These are phyloP conservation scores for Xylaria venustula DNA, from an alignment of 495 filamentous ascomycete species.

Conservation along the genomic window DNA sequence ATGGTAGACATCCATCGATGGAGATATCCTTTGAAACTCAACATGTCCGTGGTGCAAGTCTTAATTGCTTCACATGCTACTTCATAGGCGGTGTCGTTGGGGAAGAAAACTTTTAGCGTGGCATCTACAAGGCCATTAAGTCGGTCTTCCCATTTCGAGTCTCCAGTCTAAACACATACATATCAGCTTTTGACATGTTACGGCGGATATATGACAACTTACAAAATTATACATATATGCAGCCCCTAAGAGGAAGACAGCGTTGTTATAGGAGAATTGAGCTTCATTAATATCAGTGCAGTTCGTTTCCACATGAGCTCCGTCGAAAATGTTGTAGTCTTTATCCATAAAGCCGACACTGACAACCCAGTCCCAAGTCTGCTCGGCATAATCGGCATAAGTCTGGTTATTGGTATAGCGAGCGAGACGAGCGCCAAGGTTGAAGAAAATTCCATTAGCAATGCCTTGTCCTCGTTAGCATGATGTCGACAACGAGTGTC, in stretches of 20 bases:
- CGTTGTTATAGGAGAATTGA: slow-evolving; percentile 76
- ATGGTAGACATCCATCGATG: slow-evolving; percentile 75
- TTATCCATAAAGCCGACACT: slow-evolving; percentile 60
- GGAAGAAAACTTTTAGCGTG: slow-evolving; percentile 57
- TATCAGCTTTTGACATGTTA: background rate
- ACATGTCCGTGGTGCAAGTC: slow-evolving; percentile 70
- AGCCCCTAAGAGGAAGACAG: slow-evolving; percentile 67
- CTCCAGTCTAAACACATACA: slow-evolving; percentile 15
- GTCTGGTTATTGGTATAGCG: slow-evolving; percentile 75
- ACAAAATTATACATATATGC: slow-evolving; percentile 78
- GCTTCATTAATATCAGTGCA: slow-evolving; percentile 60
- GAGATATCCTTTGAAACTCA: slow-evolving; percentile 78
- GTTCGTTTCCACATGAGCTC: slow-evolving; percentile 60
- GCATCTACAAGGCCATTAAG: slow-evolving; percentile 58
- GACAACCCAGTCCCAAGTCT: slow-evolving; percentile 69
- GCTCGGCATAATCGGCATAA: slow-evolving; percentile 75
- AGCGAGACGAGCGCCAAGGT: slow-evolving; percentile 73
- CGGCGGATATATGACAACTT: slow-evolving; percentile 22
- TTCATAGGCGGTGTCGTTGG: slow-evolving; percentile 61
- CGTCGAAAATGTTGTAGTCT: slow-evolving; percentile 67
- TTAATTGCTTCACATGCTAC: slow-evolving; percentile 63
- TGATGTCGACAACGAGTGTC: background rate
- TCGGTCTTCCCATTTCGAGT: slow-evolving; percentile 59
- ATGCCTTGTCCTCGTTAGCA: slow-evolving; percentile 39
- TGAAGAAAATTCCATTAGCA: slow-evolving; percentile 79